Base-by-base conservation (phyloP, 768 basidiomycete genomes). In the Russula ochroleuca region DNA sequence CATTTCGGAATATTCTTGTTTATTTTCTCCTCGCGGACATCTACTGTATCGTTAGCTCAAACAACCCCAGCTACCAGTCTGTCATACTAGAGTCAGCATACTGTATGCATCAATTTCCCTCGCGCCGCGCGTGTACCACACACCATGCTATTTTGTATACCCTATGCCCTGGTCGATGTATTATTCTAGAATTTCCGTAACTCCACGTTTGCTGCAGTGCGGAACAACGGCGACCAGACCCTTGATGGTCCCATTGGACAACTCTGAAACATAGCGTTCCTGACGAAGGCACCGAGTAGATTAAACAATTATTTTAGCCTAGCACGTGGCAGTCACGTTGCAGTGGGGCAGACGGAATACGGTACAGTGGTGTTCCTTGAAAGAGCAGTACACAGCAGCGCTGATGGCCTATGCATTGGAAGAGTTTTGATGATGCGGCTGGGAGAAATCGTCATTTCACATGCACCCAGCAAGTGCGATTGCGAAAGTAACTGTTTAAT, bases 21-120 rank as follows among this genome's bases (percentile, higher is more conserved):
- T n/a, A n/a, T n/a, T 57, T 9, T 41, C 54, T 49, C 8, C 47
- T 33, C n/a, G 23, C 50, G 23, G 17, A 38, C 50, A 52, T 47
- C 52, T 47, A 28, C 63, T 64, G 63, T 64, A 64, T 64, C 63
- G 58, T 50, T 64, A 64, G 63, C 58, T n/a, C 57, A 28, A 51
- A 41, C 41, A 49, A 15, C 50, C 25, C 62, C n/a, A 21, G 31
- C 23, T 48, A 45, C 35, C 25, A 23, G 43, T 53, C 40, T 59
- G 62, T 63, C 15, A 59, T 14, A 53, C 57, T 59, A 63, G 50
- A 59, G 35, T 63, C 35, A 31, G n/a, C 57, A 59, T 45, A 21
- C 43, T 45, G 43, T 45, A 45, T 43, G 1, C 43, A 50, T 51
- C 17, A 35, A 49, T 25, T 31, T 19, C 23, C 43, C 43, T 31